A percentile compares a stretch with the other conserved stretches of the same genome.
These are phyloP conservation scores for Naegleria gruberi DNA, from an alignment of 208 protist genomes.

Conservation along the genomic window DNA sequence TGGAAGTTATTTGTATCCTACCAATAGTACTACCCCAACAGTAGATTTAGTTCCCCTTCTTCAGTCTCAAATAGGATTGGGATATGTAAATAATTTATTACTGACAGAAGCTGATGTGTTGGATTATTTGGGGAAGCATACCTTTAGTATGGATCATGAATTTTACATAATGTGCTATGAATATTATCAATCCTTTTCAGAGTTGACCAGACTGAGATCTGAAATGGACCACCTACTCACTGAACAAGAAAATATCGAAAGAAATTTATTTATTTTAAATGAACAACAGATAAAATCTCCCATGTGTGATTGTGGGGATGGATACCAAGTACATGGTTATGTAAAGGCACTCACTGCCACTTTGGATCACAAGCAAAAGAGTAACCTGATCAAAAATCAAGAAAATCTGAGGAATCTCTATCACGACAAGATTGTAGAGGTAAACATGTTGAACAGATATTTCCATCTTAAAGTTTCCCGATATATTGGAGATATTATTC, in stretches of 20 bases:
- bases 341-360: background rate
- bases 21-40: background rate
- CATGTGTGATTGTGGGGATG: background rate
- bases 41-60: background rate
- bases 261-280: background rate
- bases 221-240: background rate
- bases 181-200: background rate
- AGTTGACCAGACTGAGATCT: background rate
- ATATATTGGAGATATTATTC: background rate
- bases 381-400: background rate
- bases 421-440: background rate
- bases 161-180: background rate
- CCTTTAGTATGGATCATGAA: background rate
- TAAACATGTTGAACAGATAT: background rate
- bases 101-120: background rate
- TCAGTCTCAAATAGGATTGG: background rate
- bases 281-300: background rate
- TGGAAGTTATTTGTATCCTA: background rate
- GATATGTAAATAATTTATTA: background rate
- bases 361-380: background rate
- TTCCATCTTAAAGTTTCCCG: background rate
- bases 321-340: background rate
- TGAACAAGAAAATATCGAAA: background rate
- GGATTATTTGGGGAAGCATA: background rate
- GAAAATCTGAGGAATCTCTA: background rate